Evolutionary conservation across 495 filamentous ascomycete species (phyloP).

Genomic region (Xylaria longipes): DNA sequence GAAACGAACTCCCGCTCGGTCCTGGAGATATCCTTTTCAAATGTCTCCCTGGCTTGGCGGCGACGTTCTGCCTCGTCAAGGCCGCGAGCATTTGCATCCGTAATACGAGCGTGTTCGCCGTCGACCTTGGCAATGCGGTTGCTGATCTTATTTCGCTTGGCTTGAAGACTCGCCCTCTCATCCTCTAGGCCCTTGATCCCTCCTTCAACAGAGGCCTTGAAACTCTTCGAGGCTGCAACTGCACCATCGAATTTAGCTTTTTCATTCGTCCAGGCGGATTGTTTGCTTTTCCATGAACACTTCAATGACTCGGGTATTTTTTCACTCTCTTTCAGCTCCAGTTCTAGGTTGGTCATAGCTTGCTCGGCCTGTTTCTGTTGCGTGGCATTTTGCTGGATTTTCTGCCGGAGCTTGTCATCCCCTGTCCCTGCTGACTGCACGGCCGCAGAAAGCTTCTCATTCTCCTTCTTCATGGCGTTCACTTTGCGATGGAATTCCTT

Average conservation of each 20-base stretch:
- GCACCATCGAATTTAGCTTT: constrained; percentile 65
- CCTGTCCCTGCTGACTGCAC: constrained; percentile 76
- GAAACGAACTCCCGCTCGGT: constrained; percentile 56
- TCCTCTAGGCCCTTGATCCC: constrained; percentile 68
- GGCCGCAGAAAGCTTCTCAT: constrained; percentile 72
- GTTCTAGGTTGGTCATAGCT: constrained; percentile 64
- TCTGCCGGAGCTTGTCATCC: constrained; percentile 83
- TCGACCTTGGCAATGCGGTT: constrained; percentile 76
- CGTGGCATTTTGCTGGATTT: constrained; percentile 76
- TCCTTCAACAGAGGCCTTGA: constrained; percentile 68
- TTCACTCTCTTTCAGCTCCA: constrained; percentile 70
- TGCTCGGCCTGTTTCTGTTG: constrained; percentile 83
- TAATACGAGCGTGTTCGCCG: constrained; percentile 78
- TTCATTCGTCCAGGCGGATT: constrained; percentile 67
- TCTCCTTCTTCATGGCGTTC: constrained; percentile 76
- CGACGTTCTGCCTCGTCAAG: constrained; percentile 77
- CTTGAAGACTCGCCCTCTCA: constrained; percentile 69
- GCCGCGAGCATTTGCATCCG: constrained; percentile 75
- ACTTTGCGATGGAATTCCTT: constrained; percentile 80
- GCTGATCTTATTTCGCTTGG: constrained; percentile 79
- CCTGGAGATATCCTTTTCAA: constrained; percentile 68
- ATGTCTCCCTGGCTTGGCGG: constrained; percentile 68
- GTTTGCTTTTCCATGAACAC: constrained; percentile 64
- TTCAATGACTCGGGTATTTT: constrained; percentile 71
- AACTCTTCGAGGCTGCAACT: constrained; percentile 64